These are phyloP conservation scores for Coemansia sp. DNA, from an alignment of 192 early-diverging fungal genomes.

Conservation along the genomic window DNA sequence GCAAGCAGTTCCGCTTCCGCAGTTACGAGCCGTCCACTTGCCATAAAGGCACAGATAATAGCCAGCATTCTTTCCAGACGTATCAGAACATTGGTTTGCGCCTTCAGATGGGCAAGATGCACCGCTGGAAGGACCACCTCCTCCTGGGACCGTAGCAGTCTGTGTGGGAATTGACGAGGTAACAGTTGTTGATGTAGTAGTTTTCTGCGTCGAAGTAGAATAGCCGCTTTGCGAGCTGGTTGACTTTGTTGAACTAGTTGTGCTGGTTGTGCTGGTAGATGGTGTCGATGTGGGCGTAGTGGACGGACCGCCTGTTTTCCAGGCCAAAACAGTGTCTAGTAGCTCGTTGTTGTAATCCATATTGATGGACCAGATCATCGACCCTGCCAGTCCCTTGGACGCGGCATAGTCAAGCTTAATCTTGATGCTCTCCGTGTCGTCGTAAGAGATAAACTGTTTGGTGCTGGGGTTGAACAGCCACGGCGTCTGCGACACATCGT, in stretches of 20 bases:
- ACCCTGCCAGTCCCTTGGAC: constrained; percentile 59
- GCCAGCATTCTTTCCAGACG: constrained; percentile 14
- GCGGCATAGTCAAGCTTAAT: constrained; percentile 62
- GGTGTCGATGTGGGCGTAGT: constrained; percentile 54
- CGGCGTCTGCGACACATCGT: constrained; percentile 59
- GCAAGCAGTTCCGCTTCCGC: constrained; percentile 37
- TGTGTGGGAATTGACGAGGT: neutral
- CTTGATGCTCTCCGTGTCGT: constrained; percentile 66
- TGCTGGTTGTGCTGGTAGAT: constrained; percentile 61
- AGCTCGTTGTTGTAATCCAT: constrained; percentile 60
- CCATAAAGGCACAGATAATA: constrained; percentile 40
- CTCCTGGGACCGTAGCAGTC: constrained; percentile 6
- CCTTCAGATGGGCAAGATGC: constrained; percentile 15
- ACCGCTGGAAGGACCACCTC: constrained; percentile 24
- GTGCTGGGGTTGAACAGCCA: constrained; percentile 57
- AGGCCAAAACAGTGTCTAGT: constrained; percentile 21
- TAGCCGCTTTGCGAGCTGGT: constrained; percentile 3
- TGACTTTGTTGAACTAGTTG: constrained; percentile 19
- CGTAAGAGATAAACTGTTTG: constrained; percentile 74
- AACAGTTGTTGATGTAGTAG: constrained; percentile 6
- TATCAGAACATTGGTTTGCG: constrained; percentile 22
- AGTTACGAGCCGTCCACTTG: constrained; percentile 23
- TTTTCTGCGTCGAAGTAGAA: constrained; percentile 1
- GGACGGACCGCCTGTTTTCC: constrained; percentile 3
- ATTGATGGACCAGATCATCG: constrained; percentile 58